Evolutionary conservation across 2,329 filamentous ascomycete genomes (phyloP), one percentile per base, ranked within the genome.

Genomic region (Orbilia ellipsospora): DNA sequence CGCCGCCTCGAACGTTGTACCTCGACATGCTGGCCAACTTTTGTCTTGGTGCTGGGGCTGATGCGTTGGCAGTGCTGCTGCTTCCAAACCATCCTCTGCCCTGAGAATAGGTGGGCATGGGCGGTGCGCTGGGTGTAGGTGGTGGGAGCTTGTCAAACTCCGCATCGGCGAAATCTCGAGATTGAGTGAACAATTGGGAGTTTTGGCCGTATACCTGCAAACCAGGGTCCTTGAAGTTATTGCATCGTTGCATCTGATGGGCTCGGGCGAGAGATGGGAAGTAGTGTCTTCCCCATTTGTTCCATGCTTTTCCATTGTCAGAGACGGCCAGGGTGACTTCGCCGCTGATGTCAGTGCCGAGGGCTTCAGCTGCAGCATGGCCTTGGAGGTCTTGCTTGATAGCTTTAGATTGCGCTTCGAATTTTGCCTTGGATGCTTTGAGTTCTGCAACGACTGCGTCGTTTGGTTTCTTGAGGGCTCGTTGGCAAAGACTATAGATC

Each of bases 181-280:
- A 88, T 4, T 80, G 77, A 13, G 81, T 79, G 79, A 90, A 90
- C 2, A 89, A 82, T 0, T 84, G 83, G 61, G 85, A 88, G 0
- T 83, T 79, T 0, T 78, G 78, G 15, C 87, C 85, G 78, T 89
- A 90, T 76, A 84, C 82, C 5, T 87, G 83, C 2, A 88, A 86
- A 0, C 88, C 88, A 0, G 85, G 82, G 73, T 90, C 88, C 78
- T 89, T 88, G 84, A 89, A 89, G 0, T 85, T 86, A 79, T 88
- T 89, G 82, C 88, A 88, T 8, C 86, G 81, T 80, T 90, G 88
- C 23, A 84, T 83, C 0, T 83, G 82, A 77, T 90, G 87, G 0
- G 88, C 87, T 73, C 85, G 84, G 26, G 86, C 85, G 1, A 89
- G 82, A 5, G 86, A 87, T 0, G 85, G 85, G 4, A 90, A 83